Evolutionary conservation across 1,139 yeast genomes (phyloP), one percentile per base, ranked within the genome.

Genomic region (Candida mesenterica): DNA sequence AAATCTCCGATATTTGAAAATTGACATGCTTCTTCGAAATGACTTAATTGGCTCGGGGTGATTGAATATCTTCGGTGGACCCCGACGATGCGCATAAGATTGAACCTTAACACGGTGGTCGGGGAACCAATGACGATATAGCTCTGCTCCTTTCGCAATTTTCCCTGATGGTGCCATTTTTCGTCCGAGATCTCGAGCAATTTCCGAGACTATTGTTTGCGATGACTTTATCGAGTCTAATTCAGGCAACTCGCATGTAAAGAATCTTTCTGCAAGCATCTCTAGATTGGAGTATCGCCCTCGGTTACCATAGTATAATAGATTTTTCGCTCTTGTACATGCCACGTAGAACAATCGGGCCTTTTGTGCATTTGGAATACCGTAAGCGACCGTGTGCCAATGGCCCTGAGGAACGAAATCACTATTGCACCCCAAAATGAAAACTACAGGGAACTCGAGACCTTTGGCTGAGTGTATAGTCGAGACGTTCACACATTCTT

Each of bases 391-490:
- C 23, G 42, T 24, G 19, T 39, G 22, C 67, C 61, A 51, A 45
- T 42, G 38, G 43, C 49, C 36, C 16, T 38, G 33, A 10, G 30
- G 31, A 7, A 40, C 34, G 13, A 44, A 39, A 4, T 33, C 34
- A 9, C 38, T 46, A 17, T 59, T 50, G 19, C 39, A n/a, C 9
- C 75, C 75, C 10, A 73, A 52, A 6, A 82, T 45, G 52, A 83
- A 82, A 1, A 81, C 88, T 10, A 81, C 65, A 0, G 89, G 88
- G 48, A 77, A 81, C 45, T 82, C 89, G 5, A 82, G 53, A 0
- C 92, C 90, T 48, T 82, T 83, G 1, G 89, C 79, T 1, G 85
- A 68, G 53, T 83, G 90, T 1, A 83, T 72, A 0, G 92, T 83
- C 0, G 85, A 77, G 2, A 79, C 48, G 36, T 75, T 77, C 5